Evolutionary conservation across 2,329 filamentous ascomycete species (phyloP).

Genomic region (Diaporthe capsici): DNA sequence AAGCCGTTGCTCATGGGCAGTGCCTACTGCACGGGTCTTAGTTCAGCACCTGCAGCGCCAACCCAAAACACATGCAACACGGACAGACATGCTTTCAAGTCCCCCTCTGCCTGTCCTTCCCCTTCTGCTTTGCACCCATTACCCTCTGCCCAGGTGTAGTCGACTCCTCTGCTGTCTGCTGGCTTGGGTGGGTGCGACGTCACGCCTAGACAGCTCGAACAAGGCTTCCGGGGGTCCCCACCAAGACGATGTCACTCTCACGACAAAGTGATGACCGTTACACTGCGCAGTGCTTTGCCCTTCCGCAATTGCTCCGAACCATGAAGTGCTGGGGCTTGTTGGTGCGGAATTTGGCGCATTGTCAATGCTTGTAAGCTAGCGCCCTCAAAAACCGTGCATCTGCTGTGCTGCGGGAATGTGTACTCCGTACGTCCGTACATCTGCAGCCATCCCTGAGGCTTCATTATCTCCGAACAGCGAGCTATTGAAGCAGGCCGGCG

Average conservation of each 20-base stretch:
- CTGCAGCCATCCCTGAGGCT: background rate
- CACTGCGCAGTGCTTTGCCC: background rate
- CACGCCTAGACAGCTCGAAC: background rate
- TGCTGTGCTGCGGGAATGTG: background rate
- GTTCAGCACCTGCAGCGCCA: background rate
- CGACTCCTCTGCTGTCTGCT: background rate
- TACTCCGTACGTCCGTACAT: background rate
- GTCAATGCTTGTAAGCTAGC: constrained; percentile 10
- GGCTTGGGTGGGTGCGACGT: background rate
- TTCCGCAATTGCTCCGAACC: background rate
- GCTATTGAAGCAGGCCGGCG: background rate
- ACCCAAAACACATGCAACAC: background rate
- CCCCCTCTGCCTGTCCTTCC: background rate
- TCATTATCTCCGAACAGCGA: background rate
- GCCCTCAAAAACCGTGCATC: background rate
- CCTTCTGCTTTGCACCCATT: background rate
- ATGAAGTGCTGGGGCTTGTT: background rate
- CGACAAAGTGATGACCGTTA: constrained; percentile 10
- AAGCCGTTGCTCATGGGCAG: background rate
- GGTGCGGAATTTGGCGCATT: background rate
- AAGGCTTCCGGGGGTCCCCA: background rate
- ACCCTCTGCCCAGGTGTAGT: background rate
- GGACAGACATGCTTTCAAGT: background rate
- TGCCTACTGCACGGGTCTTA: constrained; percentile 3
- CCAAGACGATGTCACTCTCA: constrained; percentile 15